phyloP scores from a whole-genome alignment of 106 monocot species.

The Dendrobium officinale region DNA sequence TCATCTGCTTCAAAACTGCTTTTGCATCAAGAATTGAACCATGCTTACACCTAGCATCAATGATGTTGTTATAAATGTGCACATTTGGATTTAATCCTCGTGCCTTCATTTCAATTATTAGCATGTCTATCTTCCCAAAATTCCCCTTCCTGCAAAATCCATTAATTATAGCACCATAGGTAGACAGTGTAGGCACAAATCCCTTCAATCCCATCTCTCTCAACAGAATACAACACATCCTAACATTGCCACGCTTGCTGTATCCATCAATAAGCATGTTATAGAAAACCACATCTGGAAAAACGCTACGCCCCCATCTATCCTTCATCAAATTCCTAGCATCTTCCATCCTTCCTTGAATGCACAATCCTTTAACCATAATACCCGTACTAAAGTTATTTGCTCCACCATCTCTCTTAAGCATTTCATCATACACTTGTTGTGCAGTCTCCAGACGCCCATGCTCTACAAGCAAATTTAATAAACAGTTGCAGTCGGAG shows the following conservation, averaged over 20 bases:
- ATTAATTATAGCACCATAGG: constrained; percentile 69
- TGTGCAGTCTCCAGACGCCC: constrained; percentile 24
- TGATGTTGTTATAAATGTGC: constrained; percentile 58
- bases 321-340: constrained; percentile 58
- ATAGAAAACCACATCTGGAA: constrained; percentile 78
- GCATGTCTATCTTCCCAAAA: constrained; percentile 25
- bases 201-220: constrained; percentile 71
- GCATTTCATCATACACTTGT: constrained; percentile 86
- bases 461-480: constrained; percentile 38
- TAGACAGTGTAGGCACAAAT: constrained; percentile 64
- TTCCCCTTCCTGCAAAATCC: constrained; percentile 50
- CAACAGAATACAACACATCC: constrained; percentile 36
- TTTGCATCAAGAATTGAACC: constrained; percentile 43
- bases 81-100: constrained; percentile 59
- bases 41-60: constrained; percentile 44
- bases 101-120: constrained; percentile 57
- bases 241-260: constrained; percentile 41
- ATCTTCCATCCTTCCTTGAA: constrained; percentile 52
- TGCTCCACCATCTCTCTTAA: constrained; percentile 28
- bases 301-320: constrained; percentile 55
- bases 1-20: constrained; percentile 58
- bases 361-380: constrained; percentile 46
- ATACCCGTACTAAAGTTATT: constrained; percentile 65
- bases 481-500: constrained; percentile 39
- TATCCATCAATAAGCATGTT: constrained; percentile 75